Evolutionary conservation across 108 stramenopile genomes (phyloP).

Genomic region (Nitzschia sp.): DNA sequence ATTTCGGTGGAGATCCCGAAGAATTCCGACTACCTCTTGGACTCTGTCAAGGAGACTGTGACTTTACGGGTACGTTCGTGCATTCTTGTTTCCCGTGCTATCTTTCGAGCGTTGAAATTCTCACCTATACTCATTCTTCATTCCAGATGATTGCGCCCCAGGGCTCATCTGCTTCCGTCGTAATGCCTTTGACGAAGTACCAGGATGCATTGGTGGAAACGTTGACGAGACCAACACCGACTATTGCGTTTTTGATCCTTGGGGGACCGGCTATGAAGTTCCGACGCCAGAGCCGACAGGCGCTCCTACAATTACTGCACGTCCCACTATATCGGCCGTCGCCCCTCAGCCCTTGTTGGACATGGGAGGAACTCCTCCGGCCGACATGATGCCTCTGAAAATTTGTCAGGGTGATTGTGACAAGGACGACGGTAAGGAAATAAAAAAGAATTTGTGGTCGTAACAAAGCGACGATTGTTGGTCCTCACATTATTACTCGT

Average conservation of each 20-base stretch:
- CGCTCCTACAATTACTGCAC: constrained; percentile 29
- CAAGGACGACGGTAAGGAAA: too few species aligned
- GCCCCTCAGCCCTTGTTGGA: constrained; percentile 14
- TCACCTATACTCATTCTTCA: too few species aligned
- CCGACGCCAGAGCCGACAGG: constrained; percentile 25
- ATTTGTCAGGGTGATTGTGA: constrained; percentile 34
- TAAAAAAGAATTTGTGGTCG: too few species aligned
- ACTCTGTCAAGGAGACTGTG: constrained; percentile 68
- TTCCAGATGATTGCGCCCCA: constrained; percentile 50
- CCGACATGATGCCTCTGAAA: constrained; percentile 23
- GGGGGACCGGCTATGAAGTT: constrained; percentile 16
- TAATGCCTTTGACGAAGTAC: constrained; percentile 42
- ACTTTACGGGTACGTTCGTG: too few species aligned
- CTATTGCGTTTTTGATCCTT: constrained; percentile 45
- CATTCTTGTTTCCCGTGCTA: too few species aligned
- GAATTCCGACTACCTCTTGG: constrained; percentile 34
- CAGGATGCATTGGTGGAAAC: constrained; percentile 60
- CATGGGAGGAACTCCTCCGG: constrained; percentile 34
- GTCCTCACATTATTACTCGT: too few species aligned
- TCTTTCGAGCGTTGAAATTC: too few species aligned
- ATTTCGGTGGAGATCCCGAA: constrained; percentile 33
- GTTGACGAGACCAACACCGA: constrained; percentile 17
- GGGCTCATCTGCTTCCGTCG: constrained; percentile 57
- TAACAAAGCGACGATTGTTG: too few species aligned
- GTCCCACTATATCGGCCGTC: constrained; percentile 25